Base-by-base conservation (phyloP, 805 yeast species). In the Saturnispora halmiae region DNA sequence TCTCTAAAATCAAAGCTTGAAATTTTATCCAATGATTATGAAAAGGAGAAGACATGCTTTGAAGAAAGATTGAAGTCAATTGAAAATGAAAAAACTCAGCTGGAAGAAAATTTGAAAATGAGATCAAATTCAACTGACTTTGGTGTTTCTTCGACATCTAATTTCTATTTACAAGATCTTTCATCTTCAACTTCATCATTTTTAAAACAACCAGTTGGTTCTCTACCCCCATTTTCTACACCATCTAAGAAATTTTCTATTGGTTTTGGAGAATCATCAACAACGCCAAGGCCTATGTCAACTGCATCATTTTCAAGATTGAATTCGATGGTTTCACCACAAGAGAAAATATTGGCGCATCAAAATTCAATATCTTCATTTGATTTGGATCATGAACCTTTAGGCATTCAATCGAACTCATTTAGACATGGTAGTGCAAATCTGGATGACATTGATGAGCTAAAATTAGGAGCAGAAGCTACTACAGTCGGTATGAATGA, bases 251-350 rank as follows among this genome's bases (percentile, higher is more conserved):
- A 33, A 19, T 46, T 24, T 22, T 31, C 44, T 15, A 65, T 70
- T 34, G 60, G 58, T 33, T 48, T 71, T 39, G 76, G 75, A 6
- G 76, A 73, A 47, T 64, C 75, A 1, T 66, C 75, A 5, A 54
- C 62, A 10, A 69, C 78, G 0, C 75, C 75, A 6, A 52, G 59
- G n/a, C 34, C 38, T 14, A 38, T 28, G 25, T 36, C 39, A 4
- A 11, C 43, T 20, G 27, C 36, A 28, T 51, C 58, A 8, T 36
- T 40, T 11, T 24, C 34, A 15, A 44, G 43, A 28, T 22, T 47
- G 10, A 45, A 45, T 31, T 36, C 33, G 11, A 25, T 33, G 6
- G 33, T 49, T 34, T 34, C 50, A 13, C 24, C 52, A 3, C 46
- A 48, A 10, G 52, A 48, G 21, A 48, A 41, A 19, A 33, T 49